Conservation (phyloP, 352 stramenopile genomes). For the Phytophthora constricta region DNA sequence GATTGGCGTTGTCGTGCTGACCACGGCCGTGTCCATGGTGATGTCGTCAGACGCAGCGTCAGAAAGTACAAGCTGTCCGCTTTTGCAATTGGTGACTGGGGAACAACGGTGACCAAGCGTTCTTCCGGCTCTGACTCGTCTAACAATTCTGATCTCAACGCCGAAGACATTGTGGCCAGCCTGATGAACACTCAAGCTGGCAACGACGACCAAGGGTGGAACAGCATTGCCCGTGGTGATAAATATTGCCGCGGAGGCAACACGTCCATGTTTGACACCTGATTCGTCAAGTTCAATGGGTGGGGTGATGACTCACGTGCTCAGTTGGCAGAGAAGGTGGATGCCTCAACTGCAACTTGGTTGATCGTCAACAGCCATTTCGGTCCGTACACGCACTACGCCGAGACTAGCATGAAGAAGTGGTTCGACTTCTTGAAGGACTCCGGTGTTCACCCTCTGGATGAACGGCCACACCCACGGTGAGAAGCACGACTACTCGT, state of each 20-base stretch:
- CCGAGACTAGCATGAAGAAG: not conserved
- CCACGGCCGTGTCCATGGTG: not conserved
- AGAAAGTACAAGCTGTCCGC: not conserved
- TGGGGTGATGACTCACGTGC: not conserved
- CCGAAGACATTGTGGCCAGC: constrained; percentile 49
- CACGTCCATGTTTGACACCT: not conserved
- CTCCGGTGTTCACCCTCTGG: not conserved
- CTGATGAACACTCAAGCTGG: constrained; percentile 53
- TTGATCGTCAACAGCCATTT: not conserved
- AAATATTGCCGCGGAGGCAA: not conserved
- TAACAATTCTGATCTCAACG: constrained; percentile 52
- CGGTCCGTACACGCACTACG: not conserved
- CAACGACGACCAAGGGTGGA: constrained; percentile 27
- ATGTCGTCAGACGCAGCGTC: not conserved
- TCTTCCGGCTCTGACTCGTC: not conserved
- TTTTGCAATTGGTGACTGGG: not conserved
- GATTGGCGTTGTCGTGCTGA: no score
- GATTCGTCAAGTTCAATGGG: not conserved
- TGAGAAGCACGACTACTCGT: not conserved
- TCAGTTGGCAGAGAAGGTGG: not conserved
- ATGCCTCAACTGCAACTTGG: not conserved
- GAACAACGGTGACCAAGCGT: not conserved
- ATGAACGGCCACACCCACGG: constrained; percentile 1
- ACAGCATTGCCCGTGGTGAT: constrained; percentile 18
- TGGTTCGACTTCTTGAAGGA: not conserved